Conservation (phyloP, 768 basidiomycete genomes). For the Agaricus bisporus region DNA sequence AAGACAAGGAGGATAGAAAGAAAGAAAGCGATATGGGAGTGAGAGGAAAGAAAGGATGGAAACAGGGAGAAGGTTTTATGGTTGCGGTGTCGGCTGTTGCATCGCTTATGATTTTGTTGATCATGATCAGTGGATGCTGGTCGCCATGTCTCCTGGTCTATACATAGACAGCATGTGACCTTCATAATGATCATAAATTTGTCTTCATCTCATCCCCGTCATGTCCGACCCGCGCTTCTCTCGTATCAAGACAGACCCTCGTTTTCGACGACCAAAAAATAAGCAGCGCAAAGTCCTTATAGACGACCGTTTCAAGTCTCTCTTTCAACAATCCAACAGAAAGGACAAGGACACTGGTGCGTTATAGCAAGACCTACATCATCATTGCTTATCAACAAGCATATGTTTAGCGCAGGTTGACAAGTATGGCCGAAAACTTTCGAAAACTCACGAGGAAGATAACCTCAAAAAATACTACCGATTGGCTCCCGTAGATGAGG, state of each 20-base stretch:
- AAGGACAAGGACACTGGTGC: conserved; percentile 15
- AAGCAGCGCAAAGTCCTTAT: conserved; percentile 77
- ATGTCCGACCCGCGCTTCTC: conserved; percentile 89
- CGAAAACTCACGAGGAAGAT: conserved; percentile 66
- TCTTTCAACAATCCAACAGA: conserved; percentile 50
- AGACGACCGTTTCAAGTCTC: conserved; percentile 85
- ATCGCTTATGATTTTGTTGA: not conserved
- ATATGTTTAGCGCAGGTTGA: conserved; percentile 56
- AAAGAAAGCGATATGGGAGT: conserved; percentile 11
- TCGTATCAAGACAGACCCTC: conserved; percentile 82
- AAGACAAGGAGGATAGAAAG: conserved; percentile 15
- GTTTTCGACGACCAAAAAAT: conserved; percentile 83
- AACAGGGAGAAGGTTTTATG: conserved; percentile 8
- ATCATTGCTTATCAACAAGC: not conserved
- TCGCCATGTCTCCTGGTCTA: conserved; percentile 13
- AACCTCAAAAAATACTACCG: conserved; percentile 78
- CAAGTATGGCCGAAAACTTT: conserved; percentile 80
- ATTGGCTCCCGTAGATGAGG: conserved; percentile 39
- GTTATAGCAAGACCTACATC: conserved; percentile 12
- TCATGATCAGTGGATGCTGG: conserved; percentile 17
- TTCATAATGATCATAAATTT: not conserved
- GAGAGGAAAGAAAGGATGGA: conserved; percentile 9
- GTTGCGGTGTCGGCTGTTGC: conserved; percentile 10
- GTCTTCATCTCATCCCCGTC: not conserved
- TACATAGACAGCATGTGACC: conserved; percentile 6